Evolutionary conservation across 805 yeast species (phyloP).

Genomic region (Isabelozyma rhagii): DNA sequence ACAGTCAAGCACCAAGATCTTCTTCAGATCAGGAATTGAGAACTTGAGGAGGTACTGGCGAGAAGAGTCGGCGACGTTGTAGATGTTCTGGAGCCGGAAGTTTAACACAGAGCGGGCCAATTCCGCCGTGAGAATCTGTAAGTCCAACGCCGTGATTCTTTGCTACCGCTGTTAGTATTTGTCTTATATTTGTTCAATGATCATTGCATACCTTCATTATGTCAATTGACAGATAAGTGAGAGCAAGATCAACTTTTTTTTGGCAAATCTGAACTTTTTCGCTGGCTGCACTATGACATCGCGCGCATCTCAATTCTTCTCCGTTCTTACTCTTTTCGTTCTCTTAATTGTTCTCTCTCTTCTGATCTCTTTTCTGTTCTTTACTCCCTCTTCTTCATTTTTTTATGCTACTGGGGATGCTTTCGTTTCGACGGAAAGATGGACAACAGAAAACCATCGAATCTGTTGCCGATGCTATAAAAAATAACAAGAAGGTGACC

Average conservation of each 20-base stretch:
- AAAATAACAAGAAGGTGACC: conserved; percentile 45
- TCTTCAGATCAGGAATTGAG: conserved; percentile 78
- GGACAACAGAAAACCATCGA: conserved; percentile 12
- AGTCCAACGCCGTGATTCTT: conserved; percentile 80
- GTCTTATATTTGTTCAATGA: not conserved
- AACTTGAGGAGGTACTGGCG: conserved; percentile 79
- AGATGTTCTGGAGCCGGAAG: conserved; percentile 78
- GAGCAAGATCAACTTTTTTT: not conserved
- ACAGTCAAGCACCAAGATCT: conserved; percentile 73
- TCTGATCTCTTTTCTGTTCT: not conserved
- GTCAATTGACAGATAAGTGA: not conserved
- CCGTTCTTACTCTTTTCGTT: no score
- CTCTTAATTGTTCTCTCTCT: not conserved
- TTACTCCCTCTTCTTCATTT: not conserved
- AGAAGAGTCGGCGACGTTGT: conserved; percentile 68
- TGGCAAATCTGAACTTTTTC: not conserved
- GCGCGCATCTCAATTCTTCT: no score
- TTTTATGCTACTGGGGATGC: not conserved
- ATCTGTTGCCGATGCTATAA: conserved; percentile 30
- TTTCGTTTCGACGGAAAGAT: not conserved
- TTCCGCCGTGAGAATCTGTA: conserved; percentile 69
- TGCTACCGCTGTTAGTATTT: conserved; percentile 48
- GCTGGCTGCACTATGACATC: not conserved
- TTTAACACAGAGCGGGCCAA: conserved; percentile 54
- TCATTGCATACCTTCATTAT: not conserved